Base-by-base conservation (phyloP, 306 rosid species). In the Sesbania bispinosa region DNA sequence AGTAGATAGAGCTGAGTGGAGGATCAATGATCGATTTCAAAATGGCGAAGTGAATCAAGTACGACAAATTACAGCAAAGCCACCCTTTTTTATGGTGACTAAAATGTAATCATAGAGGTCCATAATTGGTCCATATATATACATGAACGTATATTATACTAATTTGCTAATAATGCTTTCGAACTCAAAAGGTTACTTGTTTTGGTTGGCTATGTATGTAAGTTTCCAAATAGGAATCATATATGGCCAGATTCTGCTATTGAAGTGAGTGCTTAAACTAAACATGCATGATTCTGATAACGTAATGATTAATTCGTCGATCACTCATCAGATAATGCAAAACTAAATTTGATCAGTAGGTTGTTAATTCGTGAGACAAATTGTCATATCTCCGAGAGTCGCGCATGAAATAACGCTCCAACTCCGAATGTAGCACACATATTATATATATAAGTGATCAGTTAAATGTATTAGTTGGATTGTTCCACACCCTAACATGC, bases 401-500 rank as follows among this genome's bases (percentile, higher is more conserved):
- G 35, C 73, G 81, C 77, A 70, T 52, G 61, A 77, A 52, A 47
- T 30, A 41, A 43, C 41, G 72, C 16, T n/a, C 50, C 21, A 19
- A 70, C 21, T 27, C 64, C n/a, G 19, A 52, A 43, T 54, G 43
- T 32, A 30, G 45, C 66, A 46, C 1, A 50, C 29, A 51, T 2
- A 4, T n/a, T n/a, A n/a, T n/a, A n/a, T n/a, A n/a, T n/a, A n/a
- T n/a, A n/a, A n/a, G n/a, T n/a, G n/a, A 15, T 14, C 52, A 9
- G 21, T 15, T 41, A 29, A 54, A 20, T 23, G 23, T 21, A 21
- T 52, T n/a, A 50, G 68, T 30, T 24, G 65, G 72, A 69, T 45
- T 55, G 62, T 35, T 57, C 14, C 73, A 66, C 24, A 59, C 15
- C 33, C 76, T 60, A 60, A 66, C 84, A 61, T 80, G 84, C 39